Conservation (phyloP, 2,329 filamentous ascomycete species). For the Phialemonium atrogriseum region DNA sequence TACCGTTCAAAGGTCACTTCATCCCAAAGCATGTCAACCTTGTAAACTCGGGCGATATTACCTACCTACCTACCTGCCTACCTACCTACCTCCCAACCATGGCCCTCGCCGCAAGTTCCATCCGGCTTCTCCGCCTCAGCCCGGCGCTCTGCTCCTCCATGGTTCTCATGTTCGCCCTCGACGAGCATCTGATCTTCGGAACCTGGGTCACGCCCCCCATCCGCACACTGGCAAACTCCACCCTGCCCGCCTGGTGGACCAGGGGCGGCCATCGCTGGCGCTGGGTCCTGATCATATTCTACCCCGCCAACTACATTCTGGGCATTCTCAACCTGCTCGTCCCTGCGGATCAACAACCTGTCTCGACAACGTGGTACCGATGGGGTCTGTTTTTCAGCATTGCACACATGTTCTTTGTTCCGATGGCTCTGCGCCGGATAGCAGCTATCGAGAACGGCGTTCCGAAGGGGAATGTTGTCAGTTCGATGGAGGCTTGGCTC, state of each 20-base stretch:
- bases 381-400: slow-evolving; percentile 2
- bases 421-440: slow-evolving; percentile 2
- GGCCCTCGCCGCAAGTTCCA: slow-evolving; percentile 1
- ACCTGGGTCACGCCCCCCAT: slow-evolving; percentile 1
- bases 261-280: slow-evolving; percentile 3
- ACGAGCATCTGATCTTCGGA: slow-evolving; percentile 4
- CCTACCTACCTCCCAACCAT: slow-evolving; percentile 2
- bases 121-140: slow-evolving; percentile 3
- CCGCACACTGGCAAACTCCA: slow-evolving; percentile 1
- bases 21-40: slow-evolving; percentile 1
- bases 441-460: slow-evolving; percentile 2
- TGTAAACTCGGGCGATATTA: slow-evolving; percentile 1
- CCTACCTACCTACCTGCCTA: slow-evolving; percentile 1
- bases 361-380: slow-evolving; percentile 1
- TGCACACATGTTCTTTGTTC: slow-evolving; percentile 3
- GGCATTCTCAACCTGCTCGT: slow-evolving; percentile 2
- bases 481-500: slow-evolving; percentile 3
- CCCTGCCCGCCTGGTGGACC: slow-evolving; percentile 3
- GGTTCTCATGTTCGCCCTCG: slow-evolving; percentile 3
- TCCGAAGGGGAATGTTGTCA: slow-evolving; percentile 1
- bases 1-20: slow-evolving; percentile 1
- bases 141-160: slow-evolving; percentile 2
- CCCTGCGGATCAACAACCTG: neutral
- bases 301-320: slow-evolving; percentile 2
- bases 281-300: slow-evolving; percentile 4